Base-by-base conservation (phyloP, 2,329 filamentous ascomycete species). In the Penicillium sp. region DNA sequence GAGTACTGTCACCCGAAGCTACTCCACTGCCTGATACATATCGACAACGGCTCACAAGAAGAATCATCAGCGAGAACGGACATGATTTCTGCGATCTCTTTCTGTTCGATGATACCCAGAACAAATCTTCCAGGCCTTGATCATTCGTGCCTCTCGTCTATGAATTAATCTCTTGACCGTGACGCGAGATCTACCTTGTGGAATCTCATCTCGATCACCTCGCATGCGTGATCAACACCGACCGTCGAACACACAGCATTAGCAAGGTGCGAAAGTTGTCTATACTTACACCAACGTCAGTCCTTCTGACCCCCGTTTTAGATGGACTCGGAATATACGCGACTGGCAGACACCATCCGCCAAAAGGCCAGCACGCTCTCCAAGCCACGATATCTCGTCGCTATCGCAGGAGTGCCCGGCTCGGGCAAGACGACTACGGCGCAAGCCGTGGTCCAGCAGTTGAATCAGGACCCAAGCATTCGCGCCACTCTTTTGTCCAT, bases 381-480 rank as follows among this genome's bases (percentile, higher is more conserved):
- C 4, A 55, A 59, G 32, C 32, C 40, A n/a, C 57, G 59, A 37
- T 58, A 53, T 28, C 43, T 63, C 9, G 59, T 63, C 26, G 59
- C 59, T 39, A 59, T 68, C 18, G 64, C 64, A 1, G 65, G 65
- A 4, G 52, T 63, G 1, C 65, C 66, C 2, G 66, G 66, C 7
- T 65, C 66, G 3, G 65, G 66, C 9, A 69, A 68, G 45, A 65
- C 66, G 5, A 68, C 66, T 9, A 64, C 60, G 3, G 65, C 66
- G 3, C 45, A 53, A 5, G 58, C 58, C 2, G 55, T 67, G 5
- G 61, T 63, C 1, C 47, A 50, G n/a, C 55, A 54, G 3, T 44
- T 68, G 5, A 66, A 66, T 33, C 26, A 46, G 5, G 36, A 43
- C 24, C n/a, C 46, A 1, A 25, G 27, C 1, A 37, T 42, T 1